phyloP scores from a whole-genome alignment of 371 early-diverging fungal genomes.

The Mycotypha africana region DNA sequence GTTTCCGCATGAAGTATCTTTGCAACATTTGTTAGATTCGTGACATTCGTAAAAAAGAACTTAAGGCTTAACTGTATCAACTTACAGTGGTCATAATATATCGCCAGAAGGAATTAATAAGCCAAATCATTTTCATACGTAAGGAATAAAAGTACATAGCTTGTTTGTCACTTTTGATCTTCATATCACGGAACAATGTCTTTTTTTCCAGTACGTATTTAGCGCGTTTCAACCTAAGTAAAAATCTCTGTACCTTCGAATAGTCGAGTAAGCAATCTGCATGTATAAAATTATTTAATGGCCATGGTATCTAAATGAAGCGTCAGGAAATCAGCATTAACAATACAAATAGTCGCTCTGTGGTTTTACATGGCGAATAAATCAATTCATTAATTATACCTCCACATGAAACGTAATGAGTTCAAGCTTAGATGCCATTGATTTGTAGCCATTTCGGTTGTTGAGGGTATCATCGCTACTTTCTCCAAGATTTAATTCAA shows the following conservation, averaged over 20 bases:
- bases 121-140: slow-evolving; percentile 44
- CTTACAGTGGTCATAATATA: slow-evolving; percentile 47
- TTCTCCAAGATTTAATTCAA: slow-evolving; percentile 3
- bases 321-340: background rate
- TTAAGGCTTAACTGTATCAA: background rate
- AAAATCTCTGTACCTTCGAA: slow-evolving; percentile 23
- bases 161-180: background rate
- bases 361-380: too few relatives aligned
- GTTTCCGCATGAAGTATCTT: slow-evolving; percentile 42
- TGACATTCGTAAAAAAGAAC: background rate
- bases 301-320: slow-evolving; percentile 36
- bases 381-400: too few relatives aligned
- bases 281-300: slow-evolving; percentile 40
- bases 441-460: too few relatives aligned
- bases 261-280: slow-evolving; percentile 20
- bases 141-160: slow-evolving; percentile 30
- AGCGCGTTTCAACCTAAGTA: slow-evolving; percentile 40
- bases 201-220: slow-evolving; percentile 43
- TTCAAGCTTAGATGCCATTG: slow-evolving; percentile 18
- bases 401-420: slow-evolving; percentile 27
- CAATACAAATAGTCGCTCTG: background rate
- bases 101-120: slow-evolving; percentile 43
- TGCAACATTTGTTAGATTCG: too few relatives aligned
- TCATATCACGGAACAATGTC: slow-evolving; percentile 19
- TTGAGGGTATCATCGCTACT: background rate